Conservation (phyloP, 768 basidiomycete species). For the Xerocomus brunneocitrinus region DNA sequence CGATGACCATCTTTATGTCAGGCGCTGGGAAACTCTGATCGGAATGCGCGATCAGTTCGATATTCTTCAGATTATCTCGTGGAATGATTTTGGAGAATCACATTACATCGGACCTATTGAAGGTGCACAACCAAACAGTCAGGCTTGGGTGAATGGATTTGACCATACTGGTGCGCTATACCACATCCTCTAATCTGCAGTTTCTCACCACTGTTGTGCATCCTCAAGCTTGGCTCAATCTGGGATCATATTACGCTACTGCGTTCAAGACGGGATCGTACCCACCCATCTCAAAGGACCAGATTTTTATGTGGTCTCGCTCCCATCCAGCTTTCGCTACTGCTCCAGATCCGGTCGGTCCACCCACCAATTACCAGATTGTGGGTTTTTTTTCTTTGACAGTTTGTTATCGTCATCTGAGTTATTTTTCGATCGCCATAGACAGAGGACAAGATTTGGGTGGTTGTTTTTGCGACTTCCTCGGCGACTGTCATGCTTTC, state of each 20-base stretch:
- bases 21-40: conserved; percentile 66
- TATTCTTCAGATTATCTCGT: conserved; percentile 57
- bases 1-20: conserved; percentile 63
- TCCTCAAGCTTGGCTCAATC: conserved; percentile 53
- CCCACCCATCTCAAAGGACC: conserved; percentile 55
- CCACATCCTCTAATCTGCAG: background rate
- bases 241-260: conserved; percentile 61
- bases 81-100: conserved; percentile 75
- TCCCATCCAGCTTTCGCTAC: conserved; percentile 54
- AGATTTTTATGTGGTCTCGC: conserved; percentile 67
- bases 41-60: conserved; percentile 52
- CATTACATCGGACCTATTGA: conserved; percentile 77
- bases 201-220: background rate
- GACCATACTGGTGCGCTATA: conserved; percentile 41
- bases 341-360: conserved; percentile 51
- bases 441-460: conserved; percentile 66
- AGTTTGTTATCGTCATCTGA: background rate
- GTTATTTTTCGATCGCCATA: conserved; percentile 21
- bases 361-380: conserved; percentile 53
- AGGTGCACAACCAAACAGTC: conserved; percentile 63
- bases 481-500: conserved; percentile 54
- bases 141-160: conserved; percentile 66
- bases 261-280: conserved; percentile 69
- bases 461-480: conserved; percentile 55
- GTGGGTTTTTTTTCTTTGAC: conserved; percentile 32